These are phyloP conservation scores for Debaryomycetaceae sp. DNA, from an alignment of 1,139 yeast genomes.

Conservation along the genomic window DNA sequence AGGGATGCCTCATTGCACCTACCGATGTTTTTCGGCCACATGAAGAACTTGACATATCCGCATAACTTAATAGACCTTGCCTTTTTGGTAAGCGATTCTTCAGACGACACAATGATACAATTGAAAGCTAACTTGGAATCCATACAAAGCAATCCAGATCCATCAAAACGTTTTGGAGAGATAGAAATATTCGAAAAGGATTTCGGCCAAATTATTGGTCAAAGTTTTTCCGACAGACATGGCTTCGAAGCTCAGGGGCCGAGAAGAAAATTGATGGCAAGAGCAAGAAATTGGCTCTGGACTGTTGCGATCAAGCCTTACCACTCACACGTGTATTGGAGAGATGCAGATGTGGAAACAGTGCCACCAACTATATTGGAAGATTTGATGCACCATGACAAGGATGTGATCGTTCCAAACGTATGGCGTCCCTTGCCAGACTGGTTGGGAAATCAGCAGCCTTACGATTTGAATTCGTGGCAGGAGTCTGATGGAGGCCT, in stretches of 20 bases:
- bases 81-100: conserved; percentile 54
- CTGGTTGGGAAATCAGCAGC: conserved; percentile 86
- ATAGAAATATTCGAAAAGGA: conserved; percentile 55
- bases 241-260: conserved; percentile 57
- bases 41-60: conserved; percentile 56
- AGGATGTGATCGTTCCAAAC: conserved; percentile 67
- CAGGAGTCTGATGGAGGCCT: conserved; percentile 82
- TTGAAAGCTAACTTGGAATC: conserved; percentile 39
- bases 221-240: conserved; percentile 50
- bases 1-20: conserved; percentile 62
- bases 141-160: conserved; percentile 42
- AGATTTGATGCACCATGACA: conserved; percentile 53
- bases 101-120: conserved; percentile 54
- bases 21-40: conserved; percentile 59
- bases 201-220: conserved; percentile 52
- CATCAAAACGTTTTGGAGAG: conserved; percentile 47
- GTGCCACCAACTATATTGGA: conserved; percentile 49
- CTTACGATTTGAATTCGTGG: conserved; percentile 90
- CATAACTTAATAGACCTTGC: conserved; percentile 56
- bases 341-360: conserved; percentile 55
- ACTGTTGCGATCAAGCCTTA: conserved; percentile 50
- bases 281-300: conserved; percentile 56
- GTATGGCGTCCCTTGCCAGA: conserved; percentile 92
- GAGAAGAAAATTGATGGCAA: conserved; percentile 50
- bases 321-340: conserved; percentile 53